Conservation (phyloP, 2,329 filamentous ascomycete genomes). For the Aaosphaeria arxii region DNA sequence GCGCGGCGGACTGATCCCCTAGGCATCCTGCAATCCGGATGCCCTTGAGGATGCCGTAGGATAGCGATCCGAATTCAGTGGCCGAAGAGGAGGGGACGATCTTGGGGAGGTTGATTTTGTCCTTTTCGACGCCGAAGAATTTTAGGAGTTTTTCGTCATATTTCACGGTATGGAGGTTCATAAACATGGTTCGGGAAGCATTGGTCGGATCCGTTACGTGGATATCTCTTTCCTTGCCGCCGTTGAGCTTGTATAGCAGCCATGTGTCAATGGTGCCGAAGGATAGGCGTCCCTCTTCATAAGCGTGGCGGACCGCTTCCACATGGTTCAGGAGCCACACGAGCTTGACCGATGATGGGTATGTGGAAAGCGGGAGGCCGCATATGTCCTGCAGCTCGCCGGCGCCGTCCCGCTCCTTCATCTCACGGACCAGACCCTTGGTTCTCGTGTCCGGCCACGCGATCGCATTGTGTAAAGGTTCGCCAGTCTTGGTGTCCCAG, state of each 20-base stretch:
- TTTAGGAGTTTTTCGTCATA: slow-evolving; percentile 75
- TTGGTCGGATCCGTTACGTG: slow-evolving; percentile 87
- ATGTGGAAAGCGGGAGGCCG: slow-evolving; percentile 82
- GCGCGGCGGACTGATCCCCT: slow-evolving; percentile 80
- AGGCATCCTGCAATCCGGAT: slow-evolving; percentile 77
- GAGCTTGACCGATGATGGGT: slow-evolving; percentile 83
- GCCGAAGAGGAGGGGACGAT: slow-evolving; percentile 79
- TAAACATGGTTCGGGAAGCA: slow-evolving; percentile 90
- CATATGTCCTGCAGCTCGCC: slow-evolving; percentile 69
- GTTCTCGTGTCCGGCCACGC: slow-evolving; percentile 90
- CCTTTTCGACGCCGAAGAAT: slow-evolving; percentile 74
- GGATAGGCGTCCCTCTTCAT: slow-evolving; percentile 70
- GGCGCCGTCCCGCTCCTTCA: slow-evolving; percentile 66
- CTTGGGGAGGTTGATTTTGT: slow-evolving; percentile 72
- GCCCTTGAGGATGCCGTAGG: slow-evolving; percentile 64
- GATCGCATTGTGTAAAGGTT: slow-evolving; percentile 79
- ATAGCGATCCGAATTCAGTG: slow-evolving; percentile 67
- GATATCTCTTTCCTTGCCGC: slow-evolving; percentile 62
- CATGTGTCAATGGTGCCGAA: slow-evolving; percentile 89
- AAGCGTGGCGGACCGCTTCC: slow-evolving; percentile 66
- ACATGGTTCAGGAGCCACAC: slow-evolving; percentile 77
- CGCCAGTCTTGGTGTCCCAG: slow-evolving; percentile 78
- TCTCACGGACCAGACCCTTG: slow-evolving; percentile 69
- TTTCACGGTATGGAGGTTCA: slow-evolving; percentile 76
- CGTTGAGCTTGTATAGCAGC: slow-evolving; percentile 83